Evolutionary conservation across 75 land plant species (phyloP).

Genomic region (Larix kaempferi): DNA sequence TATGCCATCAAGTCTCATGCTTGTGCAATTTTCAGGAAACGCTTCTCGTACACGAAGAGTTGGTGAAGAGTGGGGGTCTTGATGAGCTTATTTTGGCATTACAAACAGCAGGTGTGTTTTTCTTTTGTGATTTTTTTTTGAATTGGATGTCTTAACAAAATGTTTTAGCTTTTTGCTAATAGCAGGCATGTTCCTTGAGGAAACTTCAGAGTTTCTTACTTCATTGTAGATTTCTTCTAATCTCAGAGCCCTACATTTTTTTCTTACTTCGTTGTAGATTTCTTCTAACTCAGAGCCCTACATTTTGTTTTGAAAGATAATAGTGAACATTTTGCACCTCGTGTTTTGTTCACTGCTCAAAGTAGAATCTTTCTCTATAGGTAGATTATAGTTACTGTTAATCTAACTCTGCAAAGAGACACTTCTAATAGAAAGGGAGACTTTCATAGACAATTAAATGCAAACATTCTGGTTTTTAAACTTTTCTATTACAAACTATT

Average conservation of each 20-base stretch:
- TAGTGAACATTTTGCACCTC: no score
- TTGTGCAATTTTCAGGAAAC: slow-evolving; percentile 67
- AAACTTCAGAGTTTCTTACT: neutral
- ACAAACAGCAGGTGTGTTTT: slow-evolving; percentile 50
- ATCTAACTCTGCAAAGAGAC: no score
- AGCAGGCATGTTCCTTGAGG: neutral
- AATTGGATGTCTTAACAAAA: neutral
- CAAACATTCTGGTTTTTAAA: no score
- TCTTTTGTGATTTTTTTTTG: neutral
- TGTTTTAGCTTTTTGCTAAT: neutral
- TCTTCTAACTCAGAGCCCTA: no score
- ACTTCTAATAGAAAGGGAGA: no score
- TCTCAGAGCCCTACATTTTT: neutral
- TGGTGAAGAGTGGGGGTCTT: slow-evolving; percentile 49
- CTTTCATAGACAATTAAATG: no score
- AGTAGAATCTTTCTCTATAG: no score
- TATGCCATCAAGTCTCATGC: neutral
- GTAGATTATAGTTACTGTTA: no score
- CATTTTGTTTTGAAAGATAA: no score
- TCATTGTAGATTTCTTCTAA: no score
- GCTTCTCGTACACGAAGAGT: slow-evolving; percentile 79
- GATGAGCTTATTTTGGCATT: slow-evolving; percentile 60
- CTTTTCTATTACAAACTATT: no score
- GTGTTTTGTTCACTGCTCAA: no score
- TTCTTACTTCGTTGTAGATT: neutral